Percentiles rank a stretch among this genome's conserved stretches.
Evolutionary conservation across 805 yeast genomes (phyloP).

Genomic region (Suhomyces canberraensis): DNA sequence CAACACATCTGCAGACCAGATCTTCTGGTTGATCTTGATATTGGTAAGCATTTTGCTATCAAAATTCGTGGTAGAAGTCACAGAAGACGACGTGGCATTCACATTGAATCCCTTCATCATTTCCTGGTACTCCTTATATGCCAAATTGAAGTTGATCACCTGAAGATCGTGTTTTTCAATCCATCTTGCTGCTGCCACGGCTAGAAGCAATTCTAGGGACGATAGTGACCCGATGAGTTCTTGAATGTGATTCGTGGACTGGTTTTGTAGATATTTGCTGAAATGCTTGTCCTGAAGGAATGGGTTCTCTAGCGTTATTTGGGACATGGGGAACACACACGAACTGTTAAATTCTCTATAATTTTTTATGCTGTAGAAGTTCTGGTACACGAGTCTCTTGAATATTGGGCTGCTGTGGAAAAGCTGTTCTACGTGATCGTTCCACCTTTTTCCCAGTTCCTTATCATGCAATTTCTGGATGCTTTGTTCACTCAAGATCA

Average conservation of each 20-base stretch:
- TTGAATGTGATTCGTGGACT: conserved; percentile 22
- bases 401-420: conserved; percentile 5
- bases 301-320: conserved; percentile 22
- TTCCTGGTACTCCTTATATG: conserved; percentile 68
- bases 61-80: conserved; percentile 30
- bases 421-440: conserved; percentile 29
- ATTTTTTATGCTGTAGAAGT: conserved; percentile 60
- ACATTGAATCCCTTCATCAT: conserved; percentile 47
- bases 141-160: conserved; percentile 71
- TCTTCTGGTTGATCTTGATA: conserved; percentile 39
- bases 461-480: conserved; percentile 14
- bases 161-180: conserved; percentile 54
- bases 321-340: conserved; percentile 40
- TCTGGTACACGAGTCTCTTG: conserved; percentile 20
- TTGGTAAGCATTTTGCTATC: conserved; percentile 34
- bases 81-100: conserved; percentile 33
- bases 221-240: conserved; percentile 45
- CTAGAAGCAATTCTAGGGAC: conserved; percentile 65
- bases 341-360: conserved; percentile 46
- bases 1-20: conserved; percentile 61
- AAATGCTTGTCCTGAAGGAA: conserved; percentile 26
- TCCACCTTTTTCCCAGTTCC: conserved; percentile 42
- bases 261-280: conserved; percentile 18
- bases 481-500: conserved; percentile 24
- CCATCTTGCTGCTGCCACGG: conserved; percentile 75